Evolutionary conservation across 306 rosid genomes (phyloP), one percentile per base, ranked within the genome.

Genomic region (Spatholobus suberectus): DNA sequence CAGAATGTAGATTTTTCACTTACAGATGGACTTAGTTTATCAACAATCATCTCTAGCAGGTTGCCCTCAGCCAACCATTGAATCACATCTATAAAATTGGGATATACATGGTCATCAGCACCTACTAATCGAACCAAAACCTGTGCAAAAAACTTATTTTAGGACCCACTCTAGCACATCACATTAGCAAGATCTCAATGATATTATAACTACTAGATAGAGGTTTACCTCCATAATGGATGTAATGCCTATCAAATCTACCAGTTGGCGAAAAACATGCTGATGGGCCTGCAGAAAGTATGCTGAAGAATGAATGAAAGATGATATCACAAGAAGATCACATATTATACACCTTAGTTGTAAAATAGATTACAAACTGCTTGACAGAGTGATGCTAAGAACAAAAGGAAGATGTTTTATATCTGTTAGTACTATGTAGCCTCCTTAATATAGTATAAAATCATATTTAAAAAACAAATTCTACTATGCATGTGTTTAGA

Each of bases 161-260:
- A 63, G 70, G 24, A 34, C 6, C 23, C 70, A 63, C 32, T 34
- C 43, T 63, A 32, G 24, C 13, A 14, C 3, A 8, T 17, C 13
- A 63, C 12, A 63, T 17, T 32, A 63, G 43, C 43, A 29, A 63
- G 70, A 63, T 63, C 23, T 63, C 44, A 63, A 34, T 17, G 32
- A 34, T 63, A 63, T 8, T 32, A 63, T 32, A 15, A 63, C 23
- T 34, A 8, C 13, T 13, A 12, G 11, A 63, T 32, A 32, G 5
- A 63, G 17, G 14, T 32, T 63, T 63, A 63, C 70, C 99, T 96
- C 98, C 99, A 94, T 96, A 88, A 96, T 96, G 67, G 99, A 96
- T 67, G 99, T 96, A 70, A 93, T 94, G 83, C 99, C 99, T 72
- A 96, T 96, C 92, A 96, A 92, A 90, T 96, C 99, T 76, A 96